Evolutionary conservation across 2,329 filamentous ascomycete genomes (phyloP).

Genomic region (Teratosphaeriaceae sp.): DNA sequence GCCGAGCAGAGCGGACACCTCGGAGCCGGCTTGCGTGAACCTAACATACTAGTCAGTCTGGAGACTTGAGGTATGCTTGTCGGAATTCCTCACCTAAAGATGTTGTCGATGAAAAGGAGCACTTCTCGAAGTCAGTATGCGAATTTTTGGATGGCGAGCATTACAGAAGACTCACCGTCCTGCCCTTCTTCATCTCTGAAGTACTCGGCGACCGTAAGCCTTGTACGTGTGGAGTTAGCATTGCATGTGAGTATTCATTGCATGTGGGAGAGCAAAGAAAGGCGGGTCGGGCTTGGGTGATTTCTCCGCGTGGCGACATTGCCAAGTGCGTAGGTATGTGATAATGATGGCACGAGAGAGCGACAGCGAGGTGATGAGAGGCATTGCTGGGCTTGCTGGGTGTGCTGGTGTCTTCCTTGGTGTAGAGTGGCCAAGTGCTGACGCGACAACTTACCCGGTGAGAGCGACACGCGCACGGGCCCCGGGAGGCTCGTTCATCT

Average conservation of each 20-base stretch:
- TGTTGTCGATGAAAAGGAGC: conserved; percentile 99
- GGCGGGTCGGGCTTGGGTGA: too few relatives aligned
- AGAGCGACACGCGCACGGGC: conserved; percentile 99
- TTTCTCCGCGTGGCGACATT: too few relatives aligned
- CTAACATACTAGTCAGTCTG: too few relatives aligned
- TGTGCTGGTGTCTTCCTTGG: too few relatives aligned
- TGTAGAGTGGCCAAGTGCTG: background rate
- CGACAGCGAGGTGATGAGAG: background rate
- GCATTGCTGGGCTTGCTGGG: too few relatives aligned
- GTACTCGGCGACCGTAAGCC: conserved; percentile 66
- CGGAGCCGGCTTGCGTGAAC: conserved; percentile 99
- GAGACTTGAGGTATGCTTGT: too few relatives aligned
- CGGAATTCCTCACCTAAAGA: conserved; percentile 90
- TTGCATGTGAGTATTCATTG: background rate
- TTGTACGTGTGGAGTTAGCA: background rate
- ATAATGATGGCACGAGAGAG: too few relatives aligned
- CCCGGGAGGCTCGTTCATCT: conserved; percentile 99
- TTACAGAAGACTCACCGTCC: conserved; percentile 66
- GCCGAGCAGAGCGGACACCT: conserved; percentile 98
- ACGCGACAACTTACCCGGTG: conserved; percentile 52
- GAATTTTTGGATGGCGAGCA: background rate
- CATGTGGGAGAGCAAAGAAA: background rate
- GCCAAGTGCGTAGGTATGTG: too few relatives aligned
- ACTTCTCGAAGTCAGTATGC: conserved; percentile 43
- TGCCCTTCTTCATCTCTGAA: conserved; percentile 68